Evolutionary conservation across 2,329 filamentous ascomycete species (phyloP), one percentile per base, ranked within the genome.

Genomic region (Scleromitrula shiraiana): DNA sequence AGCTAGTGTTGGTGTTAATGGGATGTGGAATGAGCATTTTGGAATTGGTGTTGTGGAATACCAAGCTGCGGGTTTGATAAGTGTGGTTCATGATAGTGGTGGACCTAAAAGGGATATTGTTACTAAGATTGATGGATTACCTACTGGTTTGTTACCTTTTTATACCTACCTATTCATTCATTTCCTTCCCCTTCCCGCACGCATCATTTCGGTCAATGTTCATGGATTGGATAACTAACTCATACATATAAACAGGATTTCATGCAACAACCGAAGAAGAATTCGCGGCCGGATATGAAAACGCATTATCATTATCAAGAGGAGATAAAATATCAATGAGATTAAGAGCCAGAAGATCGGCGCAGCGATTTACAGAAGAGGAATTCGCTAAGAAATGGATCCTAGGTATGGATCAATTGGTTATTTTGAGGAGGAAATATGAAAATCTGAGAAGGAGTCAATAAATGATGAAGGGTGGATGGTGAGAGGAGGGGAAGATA

Each of bases 1-100:
- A 53, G 82, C 85, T 4, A 91, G 81, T 15, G 78, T 98, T 2
- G 93, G 93, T 41, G 89, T 95, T 24, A 98, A 98, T 59, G 88
- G 86, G 61, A 98, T 98, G 93, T 98, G 93, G 91, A 97, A 96
- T 65, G 93, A 98, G 70, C 93, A 98, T 67, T 98, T 98, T 64
- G 93, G 93, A 19, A 98, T 98, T 50, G 93, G 93, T 1, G 90
- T 97, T 14, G 93, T 98, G 33, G 93, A 98, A 71, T 98, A 97
- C 64, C 90, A 97, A 64, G 93, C 93, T 4, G 93, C 93, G 0
- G 93, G 93, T 1, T 72, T 98, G 50, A 89, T 98, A 49, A 82
- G 85, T 5, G 90, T 98, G 0, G 93, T 97, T 7, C 93, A 98
- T 61, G 75, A 96, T 66, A 93, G 86, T 42, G 93, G 91, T 7